Evolutionary conservation across 2,329 filamentous ascomycete genomes (phyloP), one percentile per base, ranked within the genome.

Genomic region (Aspergillus piperis): DNA sequence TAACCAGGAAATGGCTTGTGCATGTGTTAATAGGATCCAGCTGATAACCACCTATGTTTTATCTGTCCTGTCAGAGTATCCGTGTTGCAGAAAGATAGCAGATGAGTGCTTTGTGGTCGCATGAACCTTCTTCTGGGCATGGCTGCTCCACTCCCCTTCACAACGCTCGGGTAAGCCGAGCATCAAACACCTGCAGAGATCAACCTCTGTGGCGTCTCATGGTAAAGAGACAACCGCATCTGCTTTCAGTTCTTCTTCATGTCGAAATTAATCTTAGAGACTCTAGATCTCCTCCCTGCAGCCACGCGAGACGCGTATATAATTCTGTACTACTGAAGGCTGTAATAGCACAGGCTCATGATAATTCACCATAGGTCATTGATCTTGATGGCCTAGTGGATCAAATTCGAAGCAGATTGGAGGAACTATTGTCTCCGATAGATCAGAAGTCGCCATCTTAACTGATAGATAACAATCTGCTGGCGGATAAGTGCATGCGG

Each of bases 391-490:
- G 19, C 41, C 1, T 13, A 2, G 10, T 6, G 13, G 41, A n/a
- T 13, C 5, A 19, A 23, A 8, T 21, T 19, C 19, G 10, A 23
- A 23, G 41, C 41, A 23, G 19, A 21, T 23, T 23, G 41, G 41
- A 44, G n/a, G 17, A 44, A 13, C 10, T 23, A 21, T 21, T 19
- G 41, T 13, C 19, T 44, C 41, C 41, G 41, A 21, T 23, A 36
- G 17, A 19, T 13, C 25, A 23, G 44, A 21, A 27, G 44, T 30
- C 23, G 15, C 5, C 27, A n/a, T 49, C n/a, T 23, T n/a, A 50
- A 30, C 25, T 50, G 47, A 32, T 50, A 50, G 47, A 32, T 50
- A 50, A 50, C 47, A 50, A 32, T 30, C 47, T n/a, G 21, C n/a
- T 50, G 25, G 25, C 25, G 25, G 23, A 30, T 11, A 50, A 17